Conservation (phyloP, 176 grass and related monocot genomes). For the Paspalum notatum region DNA sequence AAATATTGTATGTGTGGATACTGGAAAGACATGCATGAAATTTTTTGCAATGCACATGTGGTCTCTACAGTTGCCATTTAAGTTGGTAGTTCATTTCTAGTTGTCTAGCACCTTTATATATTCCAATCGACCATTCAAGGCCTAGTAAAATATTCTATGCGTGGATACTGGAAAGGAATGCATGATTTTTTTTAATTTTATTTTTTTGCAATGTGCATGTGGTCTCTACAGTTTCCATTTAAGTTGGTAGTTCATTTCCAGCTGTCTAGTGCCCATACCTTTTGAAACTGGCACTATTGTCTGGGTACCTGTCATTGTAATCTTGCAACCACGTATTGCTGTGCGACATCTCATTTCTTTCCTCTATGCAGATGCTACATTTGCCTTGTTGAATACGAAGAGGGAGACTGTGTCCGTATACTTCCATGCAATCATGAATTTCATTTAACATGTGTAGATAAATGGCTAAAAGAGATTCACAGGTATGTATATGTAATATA, state of each 20-base stretch:
- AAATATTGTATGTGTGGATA: slow-evolving; percentile 17
- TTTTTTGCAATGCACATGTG: not conserved
- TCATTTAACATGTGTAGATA: slow-evolving; percentile 97
- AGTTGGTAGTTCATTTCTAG: slow-evolving; percentile 41
- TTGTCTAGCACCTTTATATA: no score
- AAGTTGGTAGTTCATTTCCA: no score
- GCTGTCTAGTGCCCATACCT: not conserved
- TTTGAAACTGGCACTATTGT: slow-evolving; percentile 23
- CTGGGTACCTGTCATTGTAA: not conserved
- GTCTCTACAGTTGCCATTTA: slow-evolving; percentile 29
- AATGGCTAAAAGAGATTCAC: slow-evolving; percentile 99
- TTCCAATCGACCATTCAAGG: no score
- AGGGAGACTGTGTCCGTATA: slow-evolving; percentile 85
- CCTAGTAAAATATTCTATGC: no score
- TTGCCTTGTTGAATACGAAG: slow-evolving; percentile 98
- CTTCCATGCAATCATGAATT: slow-evolving; percentile 97
- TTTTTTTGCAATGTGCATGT: no score
- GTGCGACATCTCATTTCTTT: slow-evolving; percentile 6
- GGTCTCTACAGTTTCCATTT: no score
- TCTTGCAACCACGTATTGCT: slow-evolving; percentile 21
- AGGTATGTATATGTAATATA: slow-evolving; percentile 61
- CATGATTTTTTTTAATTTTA: no score
- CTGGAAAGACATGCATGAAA: not conserved
- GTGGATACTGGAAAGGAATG: no score
- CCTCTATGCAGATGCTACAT: slow-evolving; percentile 72